Evolutionary conservation across 116 monocot genomes (phyloP).

Genomic region (Iris pallida): DNA sequence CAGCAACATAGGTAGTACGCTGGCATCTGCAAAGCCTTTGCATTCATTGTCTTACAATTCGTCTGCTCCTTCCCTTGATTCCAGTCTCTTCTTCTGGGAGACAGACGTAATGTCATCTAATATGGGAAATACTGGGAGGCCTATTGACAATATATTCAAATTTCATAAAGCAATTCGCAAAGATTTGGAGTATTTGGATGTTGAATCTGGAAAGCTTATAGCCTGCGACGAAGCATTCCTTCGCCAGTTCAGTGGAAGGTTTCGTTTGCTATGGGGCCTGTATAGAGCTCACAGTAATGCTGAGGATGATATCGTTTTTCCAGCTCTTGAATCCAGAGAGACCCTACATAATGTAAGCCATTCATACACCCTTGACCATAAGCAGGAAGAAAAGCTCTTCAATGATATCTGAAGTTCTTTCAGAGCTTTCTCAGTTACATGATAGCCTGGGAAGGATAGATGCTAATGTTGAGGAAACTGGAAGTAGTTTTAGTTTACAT

Average conservation of each 20-base stretch:
- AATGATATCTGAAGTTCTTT: constrained; percentile 70
- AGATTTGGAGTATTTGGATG: constrained; percentile 94
- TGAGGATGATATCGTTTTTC: constrained; percentile 99
- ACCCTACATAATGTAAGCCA: constrained; percentile 97
- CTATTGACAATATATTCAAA: constrained; percentile 98
- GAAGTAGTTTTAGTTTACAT: background rate
- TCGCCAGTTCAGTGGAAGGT: constrained; percentile 88
- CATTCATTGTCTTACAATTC: constrained; percentile 66
- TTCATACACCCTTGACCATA: constrained; percentile 97
- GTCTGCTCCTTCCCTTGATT: constrained; percentile 80
- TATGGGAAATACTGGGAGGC: constrained; percentile 42
- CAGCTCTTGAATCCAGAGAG: constrained; percentile 97
- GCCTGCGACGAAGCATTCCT: constrained; percentile 69
- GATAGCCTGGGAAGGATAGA: constrained; percentile 21
- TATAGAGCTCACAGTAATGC: constrained; percentile 99
- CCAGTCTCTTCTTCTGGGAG: constrained; percentile 85
- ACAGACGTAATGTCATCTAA: constrained; percentile 54
- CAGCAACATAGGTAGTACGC: constrained; percentile 42
- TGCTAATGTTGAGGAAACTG: constrained; percentile 11
- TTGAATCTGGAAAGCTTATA: constrained; percentile 90
- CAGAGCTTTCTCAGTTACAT: constrained; percentile 64
- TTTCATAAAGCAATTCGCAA: constrained; percentile 94
- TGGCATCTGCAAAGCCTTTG: constrained; percentile 50
- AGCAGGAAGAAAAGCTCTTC: constrained; percentile 95
- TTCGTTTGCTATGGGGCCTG: constrained; percentile 90